Conservation (phyloP, 2,329 filamentous ascomycete species). For the Xylaria polymorpha region DNA sequence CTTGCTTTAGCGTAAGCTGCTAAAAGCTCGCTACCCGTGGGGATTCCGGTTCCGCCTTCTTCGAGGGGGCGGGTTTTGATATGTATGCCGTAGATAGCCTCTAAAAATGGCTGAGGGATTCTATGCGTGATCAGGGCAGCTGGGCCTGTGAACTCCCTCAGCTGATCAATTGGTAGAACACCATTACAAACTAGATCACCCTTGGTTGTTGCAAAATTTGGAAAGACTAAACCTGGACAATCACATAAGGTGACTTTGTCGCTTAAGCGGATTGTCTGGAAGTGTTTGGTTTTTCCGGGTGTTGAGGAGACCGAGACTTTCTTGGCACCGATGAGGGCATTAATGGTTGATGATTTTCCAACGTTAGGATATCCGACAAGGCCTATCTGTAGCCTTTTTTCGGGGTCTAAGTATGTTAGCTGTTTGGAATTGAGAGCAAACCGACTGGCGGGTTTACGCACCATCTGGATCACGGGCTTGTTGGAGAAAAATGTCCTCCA, state of each 20-base stretch:
- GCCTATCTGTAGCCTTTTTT: constrained; percentile 84
- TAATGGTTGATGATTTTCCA: constrained; percentile 99
- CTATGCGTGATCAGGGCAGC: constrained; percentile 83
- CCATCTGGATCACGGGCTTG: constrained; percentile 71
- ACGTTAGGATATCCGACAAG: constrained; percentile 98
- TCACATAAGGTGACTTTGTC: constrained; percentile 92
- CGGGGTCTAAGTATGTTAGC: constrained; percentile 55
- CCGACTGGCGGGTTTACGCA: constrained; percentile 49
- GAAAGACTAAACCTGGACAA: constrained; percentile 98
- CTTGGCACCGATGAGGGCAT: constrained; percentile 96
- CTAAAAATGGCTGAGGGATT: constrained; percentile 88
- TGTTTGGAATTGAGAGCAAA: constrained; percentile 18
- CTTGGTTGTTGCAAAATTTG: constrained; percentile 97
- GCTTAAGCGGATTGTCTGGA: constrained; percentile 96
- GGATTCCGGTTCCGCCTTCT: constrained; percentile 90
- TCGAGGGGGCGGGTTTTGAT: constrained; percentile 84
- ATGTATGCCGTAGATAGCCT: constrained; percentile 93
- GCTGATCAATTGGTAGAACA: constrained; percentile 93
- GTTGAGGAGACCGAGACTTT: constrained; percentile 98
- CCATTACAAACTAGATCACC: constrained; percentile 96
- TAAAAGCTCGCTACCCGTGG: constrained; percentile 86
- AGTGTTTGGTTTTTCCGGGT: constrained; percentile 98
- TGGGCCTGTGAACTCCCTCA: constrained; percentile 91
- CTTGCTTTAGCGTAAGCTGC: constrained; percentile 87
- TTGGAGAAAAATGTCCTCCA: constrained; percentile 87